Percentiles rank a stretch among this genome's conserved stretches.
phyloP scores from a whole-genome alignment of 1,284 basidiomycete species.

The Cryptococcus sp. region DNA sequence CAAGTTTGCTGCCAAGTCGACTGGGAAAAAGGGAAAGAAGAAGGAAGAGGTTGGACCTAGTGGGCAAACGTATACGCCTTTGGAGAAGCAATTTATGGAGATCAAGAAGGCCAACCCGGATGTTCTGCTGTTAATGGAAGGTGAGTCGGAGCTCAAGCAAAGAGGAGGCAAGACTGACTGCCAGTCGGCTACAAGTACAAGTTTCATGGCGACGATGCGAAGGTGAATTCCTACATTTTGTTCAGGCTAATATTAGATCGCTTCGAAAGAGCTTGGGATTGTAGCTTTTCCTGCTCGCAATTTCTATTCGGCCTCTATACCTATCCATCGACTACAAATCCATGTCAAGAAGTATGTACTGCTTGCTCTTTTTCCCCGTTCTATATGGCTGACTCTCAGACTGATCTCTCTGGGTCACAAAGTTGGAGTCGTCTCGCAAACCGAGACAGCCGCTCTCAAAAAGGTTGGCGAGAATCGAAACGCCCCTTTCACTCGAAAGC shows the following conservation, averaged over 20 bases:
- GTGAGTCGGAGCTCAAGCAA: slow-evolving; percentile 19
- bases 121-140: slow-evolving; percentile 74
- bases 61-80: slow-evolving; percentile 70
- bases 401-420: slow-evolving; percentile 80
- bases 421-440: slow-evolving; percentile 88
- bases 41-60: slow-evolving; percentile 62
- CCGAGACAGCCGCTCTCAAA: slow-evolving; percentile 92
- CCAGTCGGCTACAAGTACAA: slow-evolving; percentile 77
- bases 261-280: slow-evolving; percentile 75
- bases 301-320: slow-evolving; percentile 76
- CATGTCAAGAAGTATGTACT: slow-evolving; percentile 73
- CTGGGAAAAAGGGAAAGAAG: slow-evolving; percentile 40
- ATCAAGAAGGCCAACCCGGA: slow-evolving; percentile 69
- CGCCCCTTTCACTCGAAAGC: slow-evolving; percentile 70
- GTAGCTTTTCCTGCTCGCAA: slow-evolving; percentile 67
- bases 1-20: slow-evolving; percentile 36
- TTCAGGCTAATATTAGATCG: slow-evolving; percentile 48
- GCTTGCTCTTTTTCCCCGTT: slow-evolving; percentile 1
- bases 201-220: slow-evolving; percentile 86
- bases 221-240: slow-evolving; percentile 28
- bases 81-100: slow-evolving; percentile 71
- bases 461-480: slow-evolving; percentile 79
- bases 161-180: slow-evolving; percentile 10
- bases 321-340: slow-evolving; percentile 70
- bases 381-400: slow-evolving; percentile 48